Evolutionary conservation across 1,284 basidiomycete species (phyloP).

Genomic region (Golubevia pallescens): DNA sequence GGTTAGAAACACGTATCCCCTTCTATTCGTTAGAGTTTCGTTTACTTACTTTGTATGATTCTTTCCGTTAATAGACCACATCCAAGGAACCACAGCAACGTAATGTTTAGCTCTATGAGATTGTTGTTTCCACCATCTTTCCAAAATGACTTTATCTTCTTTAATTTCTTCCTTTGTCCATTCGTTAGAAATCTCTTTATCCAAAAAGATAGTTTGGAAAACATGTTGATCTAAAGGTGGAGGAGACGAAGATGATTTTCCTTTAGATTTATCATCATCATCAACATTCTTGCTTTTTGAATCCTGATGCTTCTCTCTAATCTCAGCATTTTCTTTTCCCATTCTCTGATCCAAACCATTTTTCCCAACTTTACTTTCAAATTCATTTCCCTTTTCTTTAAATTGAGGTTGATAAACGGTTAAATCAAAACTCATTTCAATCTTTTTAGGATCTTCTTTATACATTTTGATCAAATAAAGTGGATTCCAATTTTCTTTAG

Average conservation of each 20-base stretch:
- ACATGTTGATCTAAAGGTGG: slow-evolving; percentile 68
- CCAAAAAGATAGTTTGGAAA: slow-evolving; percentile 74
- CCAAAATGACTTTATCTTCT: slow-evolving; percentile 68
- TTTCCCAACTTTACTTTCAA: slow-evolving; percentile 13
- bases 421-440: slow-evolving; percentile 72
- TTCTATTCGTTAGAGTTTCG: background rate
- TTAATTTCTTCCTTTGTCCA: slow-evolving; percentile 71
- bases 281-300: slow-evolving; percentile 14
- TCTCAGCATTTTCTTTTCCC: slow-evolving; percentile 7
- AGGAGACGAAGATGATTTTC: slow-evolving; percentile 11
- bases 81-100: slow-evolving; percentile 70
- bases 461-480: slow-evolving; percentile 72
- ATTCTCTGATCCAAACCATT: slow-evolving; percentile 4
- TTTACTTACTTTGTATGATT: slow-evolving; percentile 67
- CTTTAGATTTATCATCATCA: slow-evolving; percentile 26
- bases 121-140: slow-evolving; percentile 74
- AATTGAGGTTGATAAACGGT: slow-evolving; percentile 71
- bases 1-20: slow-evolving; percentile 39
- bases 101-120: slow-evolving; percentile 72
- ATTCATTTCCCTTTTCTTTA: slow-evolving; percentile 39
- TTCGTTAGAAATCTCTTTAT: slow-evolving; percentile 67
- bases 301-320: slow-evolving; percentile 8
- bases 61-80: slow-evolving; percentile 72
- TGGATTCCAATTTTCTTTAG: slow-evolving; percentile 69
- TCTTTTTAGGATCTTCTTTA: slow-evolving; percentile 69